Conservation (phyloP, 2,329 filamentous ascomycete species). For the Fusarium kyushuense region DNA sequence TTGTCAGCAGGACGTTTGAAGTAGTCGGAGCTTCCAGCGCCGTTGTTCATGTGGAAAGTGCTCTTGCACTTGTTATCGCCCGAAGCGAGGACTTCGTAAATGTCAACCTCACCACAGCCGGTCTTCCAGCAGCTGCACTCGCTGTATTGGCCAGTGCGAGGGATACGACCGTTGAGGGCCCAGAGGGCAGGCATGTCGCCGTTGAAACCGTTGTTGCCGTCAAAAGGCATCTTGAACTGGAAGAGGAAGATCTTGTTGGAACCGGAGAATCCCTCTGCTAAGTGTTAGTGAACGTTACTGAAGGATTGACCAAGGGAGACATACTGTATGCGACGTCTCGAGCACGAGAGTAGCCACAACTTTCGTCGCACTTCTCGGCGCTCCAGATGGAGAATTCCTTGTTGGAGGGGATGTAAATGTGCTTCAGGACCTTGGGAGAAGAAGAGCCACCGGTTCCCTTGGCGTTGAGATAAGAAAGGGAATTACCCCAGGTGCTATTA, state of each 20-base stretch:
- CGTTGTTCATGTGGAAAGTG: constrained; percentile 73
- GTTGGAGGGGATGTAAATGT: constrained; percentile 56
- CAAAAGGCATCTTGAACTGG: constrained; percentile 78
- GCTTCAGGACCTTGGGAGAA: constrained; percentile 56
- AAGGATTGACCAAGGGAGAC: constrained; percentile 13
- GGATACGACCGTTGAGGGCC: constrained; percentile 80
- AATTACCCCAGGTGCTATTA: constrained; percentile 58
- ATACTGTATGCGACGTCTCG: constrained; percentile 60
- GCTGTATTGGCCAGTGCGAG: constrained; percentile 76
- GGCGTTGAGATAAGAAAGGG: constrained; percentile 60
- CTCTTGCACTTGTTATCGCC: constrained; percentile 77
- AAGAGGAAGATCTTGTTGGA: constrained; percentile 79
- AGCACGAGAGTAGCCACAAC: constrained; percentile 60
- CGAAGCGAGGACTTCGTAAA: constrained; percentile 76
- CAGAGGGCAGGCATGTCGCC: constrained; percentile 80
- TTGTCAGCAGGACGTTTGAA: constrained; percentile 72
- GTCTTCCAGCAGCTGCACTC: constrained; percentile 78
- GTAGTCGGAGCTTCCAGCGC: constrained; percentile 77
- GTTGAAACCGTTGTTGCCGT: constrained; percentile 64
- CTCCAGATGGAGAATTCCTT: constrained; percentile 62
- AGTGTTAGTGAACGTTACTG: constrained; percentile 9
- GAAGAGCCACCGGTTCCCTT: constrained; percentile 55
- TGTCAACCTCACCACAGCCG: constrained; percentile 79
- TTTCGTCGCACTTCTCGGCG: constrained; percentile 56
- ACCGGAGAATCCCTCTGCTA: constrained; percentile 75